A percentile compares a stretch with the other conserved stretches of the same genome.
Evolutionary conservation across 2,329 filamentous ascomycete genomes (phyloP).

Genomic region (Aureobasidium uvarum): DNA sequence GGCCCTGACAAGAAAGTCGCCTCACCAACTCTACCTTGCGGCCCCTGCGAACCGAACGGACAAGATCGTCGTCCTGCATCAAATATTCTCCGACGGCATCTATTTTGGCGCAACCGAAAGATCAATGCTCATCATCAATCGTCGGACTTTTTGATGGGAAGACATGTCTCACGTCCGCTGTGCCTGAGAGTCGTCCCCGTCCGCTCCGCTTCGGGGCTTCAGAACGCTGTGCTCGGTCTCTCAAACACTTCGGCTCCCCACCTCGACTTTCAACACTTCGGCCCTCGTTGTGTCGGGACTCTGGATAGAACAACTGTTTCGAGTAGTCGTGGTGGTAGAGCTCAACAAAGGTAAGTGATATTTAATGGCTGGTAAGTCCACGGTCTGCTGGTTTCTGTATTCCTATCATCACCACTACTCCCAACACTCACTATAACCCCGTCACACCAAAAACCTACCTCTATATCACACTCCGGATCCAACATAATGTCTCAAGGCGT

Average conservation of each 20-base stretch:
- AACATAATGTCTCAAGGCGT: conserved; percentile 31
- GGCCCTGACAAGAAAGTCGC: conserved; percentile 7
- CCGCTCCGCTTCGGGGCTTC: conserved; percentile 22
- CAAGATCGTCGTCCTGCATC: conserved; percentile 24
- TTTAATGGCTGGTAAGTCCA: conserved; percentile 12
- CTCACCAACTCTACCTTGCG: conserved; percentile 16
- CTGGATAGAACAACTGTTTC: conserved; percentile 15
- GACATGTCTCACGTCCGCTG: conserved; percentile 20
- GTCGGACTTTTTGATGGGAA: conserved; percentile 15
- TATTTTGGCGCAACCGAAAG: conserved; percentile 22
- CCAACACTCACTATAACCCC: conserved; percentile 15
- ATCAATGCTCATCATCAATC: conserved; percentile 22
- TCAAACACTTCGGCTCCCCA: conserved; percentile 25
- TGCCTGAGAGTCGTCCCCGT: conserved; percentile 4
- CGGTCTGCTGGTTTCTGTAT: background rate
- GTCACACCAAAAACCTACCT: background rate
- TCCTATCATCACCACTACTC: conserved; percentile 6
- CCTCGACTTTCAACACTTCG: conserved; percentile 22
- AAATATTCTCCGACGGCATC: conserved; percentile 20
- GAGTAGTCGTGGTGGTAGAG: conserved; percentile 8
- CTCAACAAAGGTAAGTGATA: conserved; percentile 7
- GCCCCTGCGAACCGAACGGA: conserved; percentile 20
- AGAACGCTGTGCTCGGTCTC: conserved; percentile 21
- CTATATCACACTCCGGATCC: background rate
- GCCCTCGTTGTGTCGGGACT: conserved; percentile 16